Base-by-base conservation (phyloP, 2,329 filamentous ascomycete genomes). In the Ophiocordyceps camponoti-rufipedis region DNA sequence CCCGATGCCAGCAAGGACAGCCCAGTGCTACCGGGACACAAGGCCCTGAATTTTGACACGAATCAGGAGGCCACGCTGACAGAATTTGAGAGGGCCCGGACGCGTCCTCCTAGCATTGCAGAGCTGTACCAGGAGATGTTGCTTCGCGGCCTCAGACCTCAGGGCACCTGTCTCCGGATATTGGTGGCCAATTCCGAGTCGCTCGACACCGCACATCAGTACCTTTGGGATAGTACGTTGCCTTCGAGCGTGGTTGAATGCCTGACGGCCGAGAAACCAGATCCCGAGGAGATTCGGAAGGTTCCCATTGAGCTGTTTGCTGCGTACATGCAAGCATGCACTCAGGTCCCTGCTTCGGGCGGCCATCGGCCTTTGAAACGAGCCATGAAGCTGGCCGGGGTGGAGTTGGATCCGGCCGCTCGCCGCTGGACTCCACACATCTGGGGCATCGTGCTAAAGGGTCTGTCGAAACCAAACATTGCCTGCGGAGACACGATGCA, bases 21-120 rank as follows among this genome's bases (percentile, higher is more conserved):
- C 31, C 51, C 48, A 3, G 48, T 67, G 13, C 55, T 74, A 2
- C 75, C 80, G 6, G 82, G 82, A 12, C 80, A 84, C 52, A 65
- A 64, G 38, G 67, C 75, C 18, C 62, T 78, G 18, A 68, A 74
- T 46, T 57, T 63, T 50, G 49, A 56, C 16, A 55, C 56, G 6
- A 49, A 56, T 44, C 48, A 57, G 38, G 53, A 61, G 12, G 62
- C 64, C 58, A 83, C 69, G 58, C 70, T 69, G 54, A 82, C 68
- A 48, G 71, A 78, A n/a, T 74, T 78, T 46, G 81, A 83, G 47
- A 75, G 74, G 51, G 70, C 75, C 38, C 68, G 75, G n/a, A 62
- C 77, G 41, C 63, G 68, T 13, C 75, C 81, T 1, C 82, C 82
- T 2, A 69, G 65, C 1, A 60, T 78, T 11, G 60, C 68, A 5